These are phyloP conservation scores for Brassica incana DNA, from an alignment of 345 rosid species.

Conservation along the genomic window DNA sequence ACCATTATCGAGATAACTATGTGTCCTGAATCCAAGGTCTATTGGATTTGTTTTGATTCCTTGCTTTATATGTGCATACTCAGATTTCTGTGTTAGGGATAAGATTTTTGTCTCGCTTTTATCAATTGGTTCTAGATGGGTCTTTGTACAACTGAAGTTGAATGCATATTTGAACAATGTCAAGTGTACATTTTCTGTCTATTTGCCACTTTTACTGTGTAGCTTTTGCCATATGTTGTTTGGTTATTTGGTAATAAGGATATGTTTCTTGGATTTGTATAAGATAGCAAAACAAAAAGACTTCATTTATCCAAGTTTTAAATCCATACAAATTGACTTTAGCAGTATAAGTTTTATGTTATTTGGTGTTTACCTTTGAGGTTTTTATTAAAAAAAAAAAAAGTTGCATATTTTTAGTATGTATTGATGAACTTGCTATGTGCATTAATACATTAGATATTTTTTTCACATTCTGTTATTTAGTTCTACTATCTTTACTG, in stretches of 20 bases:
- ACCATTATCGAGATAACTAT: not conserved
- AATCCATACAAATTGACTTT: not conserved
- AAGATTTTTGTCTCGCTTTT: not conserved
- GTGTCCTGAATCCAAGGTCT: not conserved
- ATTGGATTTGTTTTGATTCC: not conserved
- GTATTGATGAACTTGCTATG: too few species aligned
- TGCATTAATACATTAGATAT: not conserved
- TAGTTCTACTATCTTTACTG: not conserved
- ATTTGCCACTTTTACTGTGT: not conserved
- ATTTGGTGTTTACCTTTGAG: not conserved
- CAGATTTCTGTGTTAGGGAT: not conserved
- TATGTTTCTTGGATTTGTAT: too few species aligned
- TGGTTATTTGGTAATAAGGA: not conserved
- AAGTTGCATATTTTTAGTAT: not conserved
- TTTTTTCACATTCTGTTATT: not conserved
- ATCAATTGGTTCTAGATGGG: not conserved
- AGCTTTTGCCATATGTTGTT: not conserved
- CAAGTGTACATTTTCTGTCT: not conserved
- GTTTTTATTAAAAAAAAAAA: not conserved
- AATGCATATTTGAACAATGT: not conserved
- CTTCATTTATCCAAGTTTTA: not conserved
- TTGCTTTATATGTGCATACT: not conserved
- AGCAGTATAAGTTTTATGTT: not conserved
- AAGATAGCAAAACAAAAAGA: not conserved
- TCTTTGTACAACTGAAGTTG: not conserved